Conservation (phyloP, 768 basidiomycete genomes). For the Termitomyces eurrhizus region DNA sequence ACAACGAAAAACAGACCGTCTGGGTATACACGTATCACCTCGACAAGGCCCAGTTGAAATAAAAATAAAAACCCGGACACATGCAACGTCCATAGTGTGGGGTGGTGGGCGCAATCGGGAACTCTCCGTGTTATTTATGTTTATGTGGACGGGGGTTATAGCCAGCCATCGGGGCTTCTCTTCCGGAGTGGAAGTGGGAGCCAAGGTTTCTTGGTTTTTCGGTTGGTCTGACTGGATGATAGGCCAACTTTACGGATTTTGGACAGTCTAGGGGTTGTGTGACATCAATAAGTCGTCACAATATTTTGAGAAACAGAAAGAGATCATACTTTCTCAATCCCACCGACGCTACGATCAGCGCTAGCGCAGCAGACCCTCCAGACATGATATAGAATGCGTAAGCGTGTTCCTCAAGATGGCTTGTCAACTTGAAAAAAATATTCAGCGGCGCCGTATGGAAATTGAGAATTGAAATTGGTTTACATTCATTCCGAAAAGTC, state of each 20-base stretch:
- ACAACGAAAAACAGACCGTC: not conserved
- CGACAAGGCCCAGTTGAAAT: not conserved
- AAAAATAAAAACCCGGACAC: not conserved
- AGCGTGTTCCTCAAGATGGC: constrained; percentile 66
- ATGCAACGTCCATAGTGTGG: not conserved
- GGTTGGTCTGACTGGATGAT: constrained; percentile 28
- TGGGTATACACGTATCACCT: constrained; percentile 1
- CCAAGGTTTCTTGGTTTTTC: constrained; percentile 30
- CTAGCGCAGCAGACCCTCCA: constrained; percentile 51
- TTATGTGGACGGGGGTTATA: constrained; percentile 18
- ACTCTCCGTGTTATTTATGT: constrained; percentile 5
- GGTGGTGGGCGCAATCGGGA: not conserved
- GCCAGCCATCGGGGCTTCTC: constrained; percentile 39
- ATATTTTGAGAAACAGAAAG: constrained; percentile 7
- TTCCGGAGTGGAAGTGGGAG: constrained; percentile 45
- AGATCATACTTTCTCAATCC: constrained; percentile 59
- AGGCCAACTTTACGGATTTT: constrained; percentile 47
- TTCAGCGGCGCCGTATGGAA: constrained; percentile 10
- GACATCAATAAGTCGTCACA: constrained; percentile 3
- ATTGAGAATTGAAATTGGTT: constrained; percentile 24
- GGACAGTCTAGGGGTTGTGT: constrained; percentile 28
- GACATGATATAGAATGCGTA: constrained; percentile 74
- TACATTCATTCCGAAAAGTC: constrained; percentile 96
- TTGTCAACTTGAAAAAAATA: constrained; percentile 50
- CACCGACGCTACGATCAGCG: constrained; percentile 55